phyloP scores from a whole-genome alignment of 495 filamentous ascomycete species.

The Neurospora sp. region DNA sequence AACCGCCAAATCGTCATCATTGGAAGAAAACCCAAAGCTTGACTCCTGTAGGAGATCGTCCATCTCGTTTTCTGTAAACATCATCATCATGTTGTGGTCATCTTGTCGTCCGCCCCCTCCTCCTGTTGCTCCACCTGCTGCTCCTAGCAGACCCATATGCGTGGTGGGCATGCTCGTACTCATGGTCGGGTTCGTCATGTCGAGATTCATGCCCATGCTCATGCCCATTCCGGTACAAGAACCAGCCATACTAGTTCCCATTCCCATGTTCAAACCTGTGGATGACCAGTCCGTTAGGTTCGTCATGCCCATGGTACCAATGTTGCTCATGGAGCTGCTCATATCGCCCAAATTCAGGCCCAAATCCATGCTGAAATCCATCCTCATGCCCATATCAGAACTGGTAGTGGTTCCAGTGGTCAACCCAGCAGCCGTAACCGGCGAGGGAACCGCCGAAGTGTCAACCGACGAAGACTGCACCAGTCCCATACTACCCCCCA shows the following conservation, averaged over 20 bases:
- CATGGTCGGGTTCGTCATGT: background rate
- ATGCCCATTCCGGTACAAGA: background rate
- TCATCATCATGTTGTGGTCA: conserved; percentile 16
- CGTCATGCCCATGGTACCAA: background rate
- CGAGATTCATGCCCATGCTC: background rate
- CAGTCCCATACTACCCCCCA: background rate
- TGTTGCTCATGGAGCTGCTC: background rate
- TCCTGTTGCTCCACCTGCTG: conserved; percentile 1
- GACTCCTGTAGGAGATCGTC: conserved; percentile 29
- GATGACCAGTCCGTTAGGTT: background rate
- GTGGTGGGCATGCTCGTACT: background rate
- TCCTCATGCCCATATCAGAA: background rate
- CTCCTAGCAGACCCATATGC: background rate
- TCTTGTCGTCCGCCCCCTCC: background rate
- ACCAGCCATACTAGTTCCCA: background rate
- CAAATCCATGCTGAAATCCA: background rate
- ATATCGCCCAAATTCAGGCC: background rate
- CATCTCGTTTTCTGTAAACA: conserved; percentile 27
- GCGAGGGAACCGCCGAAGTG: background rate
- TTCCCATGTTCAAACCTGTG: background rate
- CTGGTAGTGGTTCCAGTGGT: background rate
- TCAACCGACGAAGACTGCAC: background rate
- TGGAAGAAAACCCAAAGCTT: conserved; percentile 21
- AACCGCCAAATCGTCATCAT: background rate
- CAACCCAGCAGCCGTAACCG: background rate